A percentile compares a stretch with the other conserved stretches of the same genome.
These are phyloP conservation scores for Gracilaria domingensis DNA, from an alignment of 23 red algal species.

Conservation along the genomic window DNA sequence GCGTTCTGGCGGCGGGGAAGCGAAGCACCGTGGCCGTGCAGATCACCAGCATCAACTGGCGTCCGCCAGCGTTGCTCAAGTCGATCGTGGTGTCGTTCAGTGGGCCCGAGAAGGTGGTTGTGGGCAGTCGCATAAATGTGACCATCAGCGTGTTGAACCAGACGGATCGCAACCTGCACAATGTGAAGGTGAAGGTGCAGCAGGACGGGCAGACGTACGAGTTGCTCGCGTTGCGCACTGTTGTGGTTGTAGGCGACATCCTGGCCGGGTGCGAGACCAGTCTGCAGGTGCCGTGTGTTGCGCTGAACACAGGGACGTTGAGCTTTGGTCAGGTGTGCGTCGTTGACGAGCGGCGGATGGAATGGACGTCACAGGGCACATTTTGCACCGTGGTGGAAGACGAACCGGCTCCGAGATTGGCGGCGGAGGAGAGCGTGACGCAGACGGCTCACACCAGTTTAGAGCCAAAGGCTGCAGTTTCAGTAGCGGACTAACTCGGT, in stretches of 20 bases:
- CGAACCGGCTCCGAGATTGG: not conserved
- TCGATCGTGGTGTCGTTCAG: slow-evolving; percentile 42
- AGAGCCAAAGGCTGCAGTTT: not conserved
- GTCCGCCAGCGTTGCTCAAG: slow-evolving; percentile 30
- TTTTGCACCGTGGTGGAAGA: slow-evolving; percentile 22
- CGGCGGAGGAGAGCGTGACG: not conserved
- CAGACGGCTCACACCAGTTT: not conserved
- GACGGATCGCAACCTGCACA: slow-evolving; percentile 21
- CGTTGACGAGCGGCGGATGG: not conserved
- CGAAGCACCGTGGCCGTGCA: slow-evolving; percentile 61
- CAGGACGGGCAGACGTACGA: slow-evolving; percentile 9
- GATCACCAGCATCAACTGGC: slow-evolving; percentile 46
- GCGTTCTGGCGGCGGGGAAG: slow-evolving; percentile 61
- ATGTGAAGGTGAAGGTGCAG: slow-evolving; percentile 42
- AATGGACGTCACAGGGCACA: slow-evolving; percentile 34
- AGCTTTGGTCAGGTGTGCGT: slow-evolving; percentile 40
- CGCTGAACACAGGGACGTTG: slow-evolving; percentile 31
- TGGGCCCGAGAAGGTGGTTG: not conserved
- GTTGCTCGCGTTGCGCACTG: slow-evolving; percentile 65
- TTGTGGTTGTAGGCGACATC: slow-evolving; percentile 43
- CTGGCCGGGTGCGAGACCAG: slow-evolving; percentile 28
- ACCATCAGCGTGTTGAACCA: slow-evolving; percentile 57
- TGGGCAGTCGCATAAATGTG: slow-evolving; percentile 31
- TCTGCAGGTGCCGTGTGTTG: slow-evolving; percentile 65
- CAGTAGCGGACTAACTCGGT: not conserved